These are phyloP conservation scores for Cyanophora paradoxa DNA, from an alignment of 78 protist genomes.

Conservation along the genomic window DNA sequence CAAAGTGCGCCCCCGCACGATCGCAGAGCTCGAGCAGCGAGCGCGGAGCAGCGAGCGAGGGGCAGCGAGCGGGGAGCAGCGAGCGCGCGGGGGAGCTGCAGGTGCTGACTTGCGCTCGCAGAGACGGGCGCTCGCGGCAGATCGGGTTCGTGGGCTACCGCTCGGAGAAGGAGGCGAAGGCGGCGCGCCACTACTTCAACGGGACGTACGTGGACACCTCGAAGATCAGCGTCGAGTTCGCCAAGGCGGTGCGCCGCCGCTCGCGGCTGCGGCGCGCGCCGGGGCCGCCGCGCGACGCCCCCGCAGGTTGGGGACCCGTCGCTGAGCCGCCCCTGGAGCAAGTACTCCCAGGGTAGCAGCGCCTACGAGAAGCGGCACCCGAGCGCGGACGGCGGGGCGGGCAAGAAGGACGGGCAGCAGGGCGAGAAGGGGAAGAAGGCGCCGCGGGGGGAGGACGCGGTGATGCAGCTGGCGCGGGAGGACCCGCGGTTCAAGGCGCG, in stretches of 20 bases:
- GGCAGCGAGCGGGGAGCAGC: background rate
- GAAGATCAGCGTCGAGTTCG: slow-evolving; percentile 66
- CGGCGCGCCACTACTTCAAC: slow-evolving; percentile 56
- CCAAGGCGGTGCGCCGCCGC: slow-evolving; percentile 22
- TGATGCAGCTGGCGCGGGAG: background rate
- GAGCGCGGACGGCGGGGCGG: too few species aligned
- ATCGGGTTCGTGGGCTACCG: slow-evolving; percentile 90
- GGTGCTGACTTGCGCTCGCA: background rate
- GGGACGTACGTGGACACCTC: slow-evolving; percentile 73
- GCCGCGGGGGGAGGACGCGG: background rate
- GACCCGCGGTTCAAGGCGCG: background rate
- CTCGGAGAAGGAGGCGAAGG: slow-evolving; percentile 51
- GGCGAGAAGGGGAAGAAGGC: background rate
- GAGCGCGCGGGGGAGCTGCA: too few species aligned
- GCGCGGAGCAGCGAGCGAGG: background rate
- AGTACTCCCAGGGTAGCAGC: slow-evolving; percentile 55
- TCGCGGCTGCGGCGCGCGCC: background rate
- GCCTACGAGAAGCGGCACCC: slow-evolving; percentile 9
- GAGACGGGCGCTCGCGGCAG: slow-evolving; percentile 74
- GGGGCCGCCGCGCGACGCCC: too few species aligned
- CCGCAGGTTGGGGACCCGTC: slow-evolving; percentile 1
- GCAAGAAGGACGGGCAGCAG: background rate
- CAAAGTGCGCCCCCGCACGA: background rate
- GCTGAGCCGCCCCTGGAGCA: slow-evolving; percentile 50
- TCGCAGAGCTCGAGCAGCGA: background rate